Conservation (phyloP, 441 rosid species). For the Dalechampia spathulata region DNA sequence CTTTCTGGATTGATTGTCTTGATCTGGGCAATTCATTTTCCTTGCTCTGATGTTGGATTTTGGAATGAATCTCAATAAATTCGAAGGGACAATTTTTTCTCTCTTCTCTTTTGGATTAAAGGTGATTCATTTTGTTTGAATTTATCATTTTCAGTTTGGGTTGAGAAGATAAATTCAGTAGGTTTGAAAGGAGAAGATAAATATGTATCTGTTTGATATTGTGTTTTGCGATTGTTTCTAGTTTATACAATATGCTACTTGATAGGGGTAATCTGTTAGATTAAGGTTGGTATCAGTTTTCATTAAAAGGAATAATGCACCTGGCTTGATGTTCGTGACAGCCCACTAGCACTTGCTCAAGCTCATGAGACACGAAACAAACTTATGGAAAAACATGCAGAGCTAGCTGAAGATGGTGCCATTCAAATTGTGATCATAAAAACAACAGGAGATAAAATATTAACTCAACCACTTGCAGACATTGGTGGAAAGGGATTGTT, state of each 20-base stretch:
- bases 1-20: no score
- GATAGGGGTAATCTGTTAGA: not conserved
- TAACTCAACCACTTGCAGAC: constrained; percentile 90
- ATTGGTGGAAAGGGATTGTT: constrained; percentile 98
- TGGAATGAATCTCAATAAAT: no score
- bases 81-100: no score
- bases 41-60: no score
- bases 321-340: constrained; percentile 26
- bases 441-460: constrained; percentile 93
- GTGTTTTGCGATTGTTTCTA: not conserved
- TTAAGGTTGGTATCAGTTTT: not conserved
- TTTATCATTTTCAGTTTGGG: not conserved
- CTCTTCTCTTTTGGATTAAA: not conserved
- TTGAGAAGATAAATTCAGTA: no score
- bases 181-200: no score
- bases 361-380: constrained; percentile 84
- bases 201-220: no score
- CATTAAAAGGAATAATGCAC: not conserved
- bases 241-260: not conserved
- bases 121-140: not conserved
- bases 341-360: constrained; percentile 97
- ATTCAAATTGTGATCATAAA: constrained; percentile 82
- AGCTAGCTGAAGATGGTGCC: constrained; percentile 86
- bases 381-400: constrained; percentile 64
- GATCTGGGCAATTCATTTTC: no score